Conservation (phyloP, 768 basidiomycete species). For the Tylopilus plumbeoviolaceoides region DNA sequence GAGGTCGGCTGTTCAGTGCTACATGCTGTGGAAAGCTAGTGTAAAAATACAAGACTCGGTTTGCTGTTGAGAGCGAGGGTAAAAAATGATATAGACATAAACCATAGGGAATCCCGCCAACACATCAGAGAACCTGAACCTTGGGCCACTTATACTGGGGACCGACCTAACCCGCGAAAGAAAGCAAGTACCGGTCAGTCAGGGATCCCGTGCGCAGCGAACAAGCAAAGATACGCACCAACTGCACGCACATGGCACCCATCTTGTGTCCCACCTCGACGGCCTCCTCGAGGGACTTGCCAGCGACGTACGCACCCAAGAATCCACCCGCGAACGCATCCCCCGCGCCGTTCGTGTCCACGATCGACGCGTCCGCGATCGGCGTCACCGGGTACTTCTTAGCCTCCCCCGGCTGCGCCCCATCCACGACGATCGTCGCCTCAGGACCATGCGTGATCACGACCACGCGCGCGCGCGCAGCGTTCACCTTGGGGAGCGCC, state of each 20-base stretch:
- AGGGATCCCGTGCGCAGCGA: too few relatives aligned
- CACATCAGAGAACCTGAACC: constrained; percentile 38
- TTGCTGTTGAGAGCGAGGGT: constrained; percentile 39
- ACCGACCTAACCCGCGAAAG: constrained; percentile 38
- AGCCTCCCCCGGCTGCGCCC: constrained; percentile 40
- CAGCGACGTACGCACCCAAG: constrained; percentile 77
- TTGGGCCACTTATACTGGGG: constrained; percentile 58
- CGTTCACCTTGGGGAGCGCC: constrained; percentile 68
- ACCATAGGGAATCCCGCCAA: neutral
- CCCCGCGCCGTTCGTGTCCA: constrained; percentile 98
- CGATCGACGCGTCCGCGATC: constrained; percentile 61
- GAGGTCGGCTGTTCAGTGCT: constrained; percentile 10
- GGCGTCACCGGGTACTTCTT: constrained; percentile 57
- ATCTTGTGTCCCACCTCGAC: constrained; percentile 85
- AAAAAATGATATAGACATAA: neutral
- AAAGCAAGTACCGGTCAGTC: neutral
- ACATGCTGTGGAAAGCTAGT: constrained; percentile 36
- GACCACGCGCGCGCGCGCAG: constrained; percentile 72
- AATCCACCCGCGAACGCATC: constrained; percentile 98
- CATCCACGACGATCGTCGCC: constrained; percentile 71
- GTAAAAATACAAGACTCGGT: constrained; percentile 22
- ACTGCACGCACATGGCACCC: constrained; percentile 80
- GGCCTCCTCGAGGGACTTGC: constrained; percentile 71
- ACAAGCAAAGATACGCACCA: constrained; percentile 40
- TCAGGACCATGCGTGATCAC: constrained; percentile 88